Base-by-base conservation (phyloP, 2,329 filamentous ascomycete species). In the Colletotrichum somersetense region DNA sequence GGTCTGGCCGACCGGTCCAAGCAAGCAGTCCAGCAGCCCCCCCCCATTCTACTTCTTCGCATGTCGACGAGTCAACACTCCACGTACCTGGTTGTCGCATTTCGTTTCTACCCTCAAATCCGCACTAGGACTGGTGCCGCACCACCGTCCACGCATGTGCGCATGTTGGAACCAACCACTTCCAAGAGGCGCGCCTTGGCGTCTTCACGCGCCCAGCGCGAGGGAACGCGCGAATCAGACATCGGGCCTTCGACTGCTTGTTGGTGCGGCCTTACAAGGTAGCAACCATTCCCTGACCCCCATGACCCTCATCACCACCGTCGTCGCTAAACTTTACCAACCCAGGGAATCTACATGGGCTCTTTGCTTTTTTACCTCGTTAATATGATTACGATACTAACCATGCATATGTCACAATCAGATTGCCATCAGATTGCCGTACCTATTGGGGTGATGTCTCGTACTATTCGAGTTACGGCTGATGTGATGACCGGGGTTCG, bases 161-260 rank as follows among this genome's bases (percentile, higher is more conserved):
- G 56, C 46, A 66, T 38, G 23, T 68, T 68, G 58, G 65, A 30
- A 55, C 59, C 56, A 58, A 16, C 48, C 23, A 64, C 23, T 42
- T 53, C 18, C 46, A 62, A 68, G 58, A 63, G 62, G 62, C 65
- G 53, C 65, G 66, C 44, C 65, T 69, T 69, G 53, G 69, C 69
- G 18, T 55, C 44, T 42, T 61, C 38, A 44, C 67, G 40, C 67
- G 59, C 56, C 44, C 55, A 68, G 30, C 46, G 33, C 30, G 14
- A 30, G 50, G 3, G 11, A 38, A 63, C 23, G 35, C 59, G 50
- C 59, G 40, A 68, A 69, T 52, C 57, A 63, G 30, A 26, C 42
- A 11, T 30, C 33, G 35, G 16, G 8, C 16, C 44, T 26, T 59
- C 35, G 23, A 58, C 38, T 20, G 53, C 53, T 35, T 53, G 55